These are phyloP conservation scores for Saccharomycopsis babjevae DNA, from an alignment of 805 yeast species.

Conservation along the genomic window DNA sequence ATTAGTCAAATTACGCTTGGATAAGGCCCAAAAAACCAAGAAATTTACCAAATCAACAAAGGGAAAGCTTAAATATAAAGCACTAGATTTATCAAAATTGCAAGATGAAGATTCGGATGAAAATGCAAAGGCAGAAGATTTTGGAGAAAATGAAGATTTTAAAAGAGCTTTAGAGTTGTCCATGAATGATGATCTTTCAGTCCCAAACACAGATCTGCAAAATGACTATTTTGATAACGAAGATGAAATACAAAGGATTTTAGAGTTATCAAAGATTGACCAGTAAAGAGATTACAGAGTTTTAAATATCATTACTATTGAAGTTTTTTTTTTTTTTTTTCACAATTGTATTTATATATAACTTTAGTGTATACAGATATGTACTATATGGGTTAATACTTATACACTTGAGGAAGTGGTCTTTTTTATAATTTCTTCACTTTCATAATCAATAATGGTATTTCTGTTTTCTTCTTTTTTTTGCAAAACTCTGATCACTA, in stretches of 20 bases:
- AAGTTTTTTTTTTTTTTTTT: too few relatives aligned
- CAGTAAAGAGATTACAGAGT: not conserved
- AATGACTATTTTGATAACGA: not conserved
- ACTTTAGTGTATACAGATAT: too few relatives aligned
- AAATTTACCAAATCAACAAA: not conserved
- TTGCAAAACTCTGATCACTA: constrained; percentile 35
- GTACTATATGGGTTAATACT: too few relatives aligned
- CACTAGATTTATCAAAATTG: constrained; percentile 9
- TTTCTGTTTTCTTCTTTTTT: constrained; percentile 26
- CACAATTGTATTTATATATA: too few relatives aligned
- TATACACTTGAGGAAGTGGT: too few relatives aligned
- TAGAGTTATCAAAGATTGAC: constrained; percentile 15
- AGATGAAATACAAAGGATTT: constrained; percentile 11
- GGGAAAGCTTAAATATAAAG: constrained; percentile 3
- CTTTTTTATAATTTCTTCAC: not conserved
- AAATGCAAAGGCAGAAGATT: not conserved
- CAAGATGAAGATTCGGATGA: not conserved
- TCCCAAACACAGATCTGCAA: not conserved
- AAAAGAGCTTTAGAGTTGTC: constrained; percentile 4
- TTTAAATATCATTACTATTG: not conserved
- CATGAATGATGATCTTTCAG: not conserved
- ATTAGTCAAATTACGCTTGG: not conserved
- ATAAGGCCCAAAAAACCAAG: not conserved
- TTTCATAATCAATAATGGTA: not conserved
- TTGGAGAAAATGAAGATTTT: constrained; percentile 1